Evolutionary conservation across 768 basidiomycete species (phyloP), one percentile per base, ranked within the genome.

Genomic region (Phaeotremella skinneri): DNA sequence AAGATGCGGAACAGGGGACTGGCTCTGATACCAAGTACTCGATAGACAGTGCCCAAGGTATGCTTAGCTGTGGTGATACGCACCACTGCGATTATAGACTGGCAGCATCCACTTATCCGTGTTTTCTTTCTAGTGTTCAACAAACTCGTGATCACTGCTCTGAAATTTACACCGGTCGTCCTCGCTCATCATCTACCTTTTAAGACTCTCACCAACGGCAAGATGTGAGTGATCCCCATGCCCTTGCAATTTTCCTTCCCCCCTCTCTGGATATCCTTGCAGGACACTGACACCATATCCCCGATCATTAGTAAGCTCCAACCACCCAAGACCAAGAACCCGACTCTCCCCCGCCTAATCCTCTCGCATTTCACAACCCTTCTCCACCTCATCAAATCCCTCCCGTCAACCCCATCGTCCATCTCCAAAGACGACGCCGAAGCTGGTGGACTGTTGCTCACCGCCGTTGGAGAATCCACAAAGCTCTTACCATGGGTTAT

Each of bases 401-500:
- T 92, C 1, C 78, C 56, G 83, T 86, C 51, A 84, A 90, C 70
- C 78, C 81, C 58, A 83, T 56, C 61, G 2, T 53, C 63, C 1
- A 57, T 56, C 7, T 58, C 61, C 4, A 55, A 50, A 11, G 62
- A 55, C 23, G 63, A 61, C 4, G 47, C 52, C 17, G 64, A 69
- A 11, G 75, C 67, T 0, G 29, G 71, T 3, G 70, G 71, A 21
- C 64, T 80, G 39, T 61, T 79, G 13, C 58, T 85, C 5, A 81
- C 90, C 14, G 88, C 90, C 1, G 79, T 97, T 55, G 80, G 82
- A 1, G 94, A 97, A 78, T 91, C 87, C 58, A 84, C 88, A 0
- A 96, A 92, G 77, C 81, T 98, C 26, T 78, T 97, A 4, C 94
- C 96, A 0, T 97, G 93, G 76, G 81, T 96, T 26, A 82, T 87